A percentile compares a stretch with the other conserved stretches of the same genome.
Conservation (phyloP, 2,329 filamentous ascomycete species). For the Mariannaea sp. region DNA sequence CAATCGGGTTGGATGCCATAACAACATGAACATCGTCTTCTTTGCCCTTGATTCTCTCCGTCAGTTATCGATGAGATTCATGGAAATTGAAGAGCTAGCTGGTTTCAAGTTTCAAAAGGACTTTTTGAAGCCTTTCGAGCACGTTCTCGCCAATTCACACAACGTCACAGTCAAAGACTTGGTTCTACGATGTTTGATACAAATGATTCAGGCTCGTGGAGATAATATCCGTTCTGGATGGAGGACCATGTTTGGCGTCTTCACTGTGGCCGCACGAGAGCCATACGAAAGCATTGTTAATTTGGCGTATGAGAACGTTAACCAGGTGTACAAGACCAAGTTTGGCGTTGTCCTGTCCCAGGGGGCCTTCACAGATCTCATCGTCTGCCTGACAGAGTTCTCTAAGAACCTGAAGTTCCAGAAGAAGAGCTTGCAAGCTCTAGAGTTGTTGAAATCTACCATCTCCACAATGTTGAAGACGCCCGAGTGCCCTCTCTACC, state of each 20-base stretch:
- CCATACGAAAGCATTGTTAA: conserved; percentile 95
- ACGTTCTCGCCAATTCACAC: conserved; percentile 91
- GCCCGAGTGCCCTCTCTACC: conserved; percentile 89
- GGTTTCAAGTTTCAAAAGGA: conserved; percentile 99
- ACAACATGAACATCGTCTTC: conserved; percentile 95
- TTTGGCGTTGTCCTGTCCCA: conserved; percentile 97
- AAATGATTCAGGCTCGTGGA: conserved; percentile 97
- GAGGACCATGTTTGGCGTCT: conserved; percentile 99
- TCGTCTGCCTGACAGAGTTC: conserved; percentile 96
- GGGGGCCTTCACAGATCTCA: conserved; percentile 92
- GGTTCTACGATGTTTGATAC: conserved; percentile 92
- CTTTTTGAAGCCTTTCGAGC: conserved; percentile 97
- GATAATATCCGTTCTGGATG: conserved; percentile 97
- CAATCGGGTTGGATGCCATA: conserved; percentile 95
- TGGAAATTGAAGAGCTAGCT: conserved; percentile 96
- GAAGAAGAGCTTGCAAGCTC: conserved; percentile 95
- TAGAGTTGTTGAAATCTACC: conserved; percentile 91
- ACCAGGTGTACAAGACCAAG: conserved; percentile 90
- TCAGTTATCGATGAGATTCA: conserved; percentile 96
- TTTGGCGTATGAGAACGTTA: conserved; percentile 95
- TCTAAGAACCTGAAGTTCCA: conserved; percentile 99
- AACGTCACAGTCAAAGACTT: conserved; percentile 96
- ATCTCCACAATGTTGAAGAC: conserved; percentile 95
- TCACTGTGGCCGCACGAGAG: conserved; percentile 92
- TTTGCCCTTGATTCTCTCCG: conserved; percentile 95